Conservation (phyloP, 2,329 filamentous ascomycete genomes). For the Fusarium paranaense region DNA sequence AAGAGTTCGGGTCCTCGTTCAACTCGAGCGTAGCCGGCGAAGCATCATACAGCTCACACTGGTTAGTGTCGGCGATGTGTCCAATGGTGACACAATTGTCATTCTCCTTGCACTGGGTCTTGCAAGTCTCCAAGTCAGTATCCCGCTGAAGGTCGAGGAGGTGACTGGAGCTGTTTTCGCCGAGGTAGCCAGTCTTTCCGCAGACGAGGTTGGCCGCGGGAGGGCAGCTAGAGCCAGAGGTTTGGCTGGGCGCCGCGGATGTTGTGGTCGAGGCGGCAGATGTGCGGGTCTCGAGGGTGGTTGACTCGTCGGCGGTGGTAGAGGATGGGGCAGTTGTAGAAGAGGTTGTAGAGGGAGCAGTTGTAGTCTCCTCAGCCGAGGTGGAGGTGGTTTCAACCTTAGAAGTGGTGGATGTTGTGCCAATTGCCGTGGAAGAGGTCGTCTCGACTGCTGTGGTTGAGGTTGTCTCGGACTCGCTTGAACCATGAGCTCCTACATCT, state of each 20-base stretch:
- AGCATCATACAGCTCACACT: conserved; percentile 33
- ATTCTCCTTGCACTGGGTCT: conserved; percentile 7
- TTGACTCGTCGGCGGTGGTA: conserved; percentile 14
- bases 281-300: conserved; percentile 6
- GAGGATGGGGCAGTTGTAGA: no score
- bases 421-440: background rate
- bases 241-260: conserved; percentile 12
- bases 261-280: conserved; percentile 3
- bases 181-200: conserved; percentile 10
- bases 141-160: background rate
- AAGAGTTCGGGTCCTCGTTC: background rate
- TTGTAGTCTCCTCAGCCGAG: conserved; percentile 1
- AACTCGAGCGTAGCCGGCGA: conserved; percentile 11
- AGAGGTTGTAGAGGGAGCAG: background rate
- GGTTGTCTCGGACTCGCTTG: conserved; percentile 7
- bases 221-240: conserved; percentile 11
- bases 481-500: conserved; percentile 2
- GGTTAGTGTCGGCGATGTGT: conserved; percentile 1
- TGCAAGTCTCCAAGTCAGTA: conserved; percentile 6
- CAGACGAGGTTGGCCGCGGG: conserved; percentile 15
- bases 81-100: conserved; percentile 23
- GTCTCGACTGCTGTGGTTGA: background rate
- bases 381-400: background rate
- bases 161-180: background rate
- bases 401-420: background rate